phyloP scores from a whole-genome alignment of 148 eudicot genomes.

The Rhododendron vialii region DNA sequence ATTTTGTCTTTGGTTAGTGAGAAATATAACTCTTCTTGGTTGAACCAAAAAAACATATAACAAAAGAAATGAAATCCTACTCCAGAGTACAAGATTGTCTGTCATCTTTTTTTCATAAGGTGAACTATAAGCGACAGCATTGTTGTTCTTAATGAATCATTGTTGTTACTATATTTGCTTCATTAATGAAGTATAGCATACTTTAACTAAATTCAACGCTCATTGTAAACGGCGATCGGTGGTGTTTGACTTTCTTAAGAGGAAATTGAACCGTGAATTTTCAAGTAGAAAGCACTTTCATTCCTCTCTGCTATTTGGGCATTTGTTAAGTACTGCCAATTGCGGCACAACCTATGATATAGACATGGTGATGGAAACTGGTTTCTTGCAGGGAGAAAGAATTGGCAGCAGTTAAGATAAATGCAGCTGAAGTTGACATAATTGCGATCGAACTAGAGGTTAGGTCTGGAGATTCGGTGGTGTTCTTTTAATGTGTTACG shows the following conservation, averaged over 20 bases:
- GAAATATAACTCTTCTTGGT: background rate
- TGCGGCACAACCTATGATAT: background rate
- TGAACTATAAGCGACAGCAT: background rate
- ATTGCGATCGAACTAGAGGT: conserved; percentile 98
- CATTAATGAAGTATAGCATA: background rate
- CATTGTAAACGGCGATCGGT: background rate
- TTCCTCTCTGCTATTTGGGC: background rate
- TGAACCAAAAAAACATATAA: background rate
- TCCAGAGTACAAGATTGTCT: background rate
- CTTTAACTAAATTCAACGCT: background rate
- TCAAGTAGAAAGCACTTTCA: background rate
- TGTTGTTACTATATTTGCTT: background rate
- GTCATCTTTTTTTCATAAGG: background rate
- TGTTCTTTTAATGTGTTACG: background rate
- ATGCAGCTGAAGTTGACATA: conserved; percentile 76
- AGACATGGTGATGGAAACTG: background rate
- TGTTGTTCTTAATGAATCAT: background rate
- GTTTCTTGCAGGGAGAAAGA: conserved; percentile 65
- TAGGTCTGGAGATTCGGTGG: background rate
- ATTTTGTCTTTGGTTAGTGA: background rate
- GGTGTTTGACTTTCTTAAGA: background rate
- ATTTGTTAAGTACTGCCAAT: background rate
- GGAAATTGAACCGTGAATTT: background rate
- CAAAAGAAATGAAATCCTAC: background rate
- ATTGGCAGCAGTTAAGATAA: conserved; percentile 92